Evolutionary conservation across 176 grass and related monocot genomes (phyloP).

Genomic region (Avena eriantha): DNA sequence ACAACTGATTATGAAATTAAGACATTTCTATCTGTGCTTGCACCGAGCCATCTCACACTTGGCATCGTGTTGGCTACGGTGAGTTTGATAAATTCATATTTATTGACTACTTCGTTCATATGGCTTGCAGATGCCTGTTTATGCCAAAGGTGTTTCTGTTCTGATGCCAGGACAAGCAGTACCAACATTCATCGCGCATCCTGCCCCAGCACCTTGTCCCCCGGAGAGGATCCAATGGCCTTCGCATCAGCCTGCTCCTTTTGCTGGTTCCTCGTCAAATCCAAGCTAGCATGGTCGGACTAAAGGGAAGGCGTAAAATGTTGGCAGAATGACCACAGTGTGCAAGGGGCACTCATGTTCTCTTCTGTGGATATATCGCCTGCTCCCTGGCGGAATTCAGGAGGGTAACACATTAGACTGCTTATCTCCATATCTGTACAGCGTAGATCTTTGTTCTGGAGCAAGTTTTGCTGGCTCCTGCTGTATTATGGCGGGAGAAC

Average conservation of each 20-base stretch:
- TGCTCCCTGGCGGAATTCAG: no score
- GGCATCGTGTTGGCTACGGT: not conserved
- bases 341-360: not conserved
- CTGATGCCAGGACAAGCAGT: conserved; percentile 88
- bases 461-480: conserved; percentile 46
- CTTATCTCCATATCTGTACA: conserved; percentile 22
- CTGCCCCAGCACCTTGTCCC: conserved; percentile 64
- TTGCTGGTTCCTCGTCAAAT: conserved; percentile 37
- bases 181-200: conserved; percentile 86
- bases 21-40: not conserved
- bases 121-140: conserved; percentile 78
- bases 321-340: not conserved
- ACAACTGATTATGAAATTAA: not conserved
- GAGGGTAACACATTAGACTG: not conserved
- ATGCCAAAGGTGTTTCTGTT: conserved; percentile 85
- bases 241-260: conserved; percentile 55
- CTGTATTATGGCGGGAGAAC: conserved; percentile 39
- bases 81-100: not conserved
- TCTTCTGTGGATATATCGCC: not conserved
- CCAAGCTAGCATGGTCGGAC: conserved; percentile 30
- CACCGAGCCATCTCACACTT: not conserved
- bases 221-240: conserved; percentile 82
- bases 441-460: conserved; percentile 32
- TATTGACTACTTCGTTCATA: not conserved
- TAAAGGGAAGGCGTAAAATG: not conserved